These are phyloP conservation scores for Hysterium pulicare DNA, from an alignment of 2,329 filamentous ascomycete genomes.

Conservation along the genomic window DNA sequence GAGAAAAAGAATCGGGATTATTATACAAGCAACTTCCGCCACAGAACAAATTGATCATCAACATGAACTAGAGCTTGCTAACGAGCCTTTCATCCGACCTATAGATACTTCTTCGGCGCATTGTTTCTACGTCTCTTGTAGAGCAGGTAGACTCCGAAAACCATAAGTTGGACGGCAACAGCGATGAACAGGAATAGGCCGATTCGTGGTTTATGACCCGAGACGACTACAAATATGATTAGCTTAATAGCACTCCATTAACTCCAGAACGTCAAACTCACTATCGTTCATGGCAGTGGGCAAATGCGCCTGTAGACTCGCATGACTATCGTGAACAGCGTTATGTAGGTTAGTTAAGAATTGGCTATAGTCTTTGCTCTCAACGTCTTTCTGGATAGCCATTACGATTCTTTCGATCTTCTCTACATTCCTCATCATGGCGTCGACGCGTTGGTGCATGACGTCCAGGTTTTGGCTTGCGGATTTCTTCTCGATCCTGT, in stretches of 20 bases:
- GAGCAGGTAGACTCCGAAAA: constrained; percentile 65
- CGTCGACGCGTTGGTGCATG: constrained; percentile 23
- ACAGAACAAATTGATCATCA: background rate
- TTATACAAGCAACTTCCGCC: background rate
- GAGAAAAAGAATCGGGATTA: too few relatives aligned
- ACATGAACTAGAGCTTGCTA: background rate
- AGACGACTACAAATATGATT: constrained; percentile 43
- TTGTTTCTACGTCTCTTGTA: constrained; percentile 77
- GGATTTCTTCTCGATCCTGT: constrained; percentile 48
- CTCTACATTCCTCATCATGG: constrained; percentile 48
- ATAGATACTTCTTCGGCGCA: constrained; percentile 91
- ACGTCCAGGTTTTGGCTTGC: constrained; percentile 59
- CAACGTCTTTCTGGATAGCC: constrained; percentile 52
- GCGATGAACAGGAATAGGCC: constrained; percentile 66
- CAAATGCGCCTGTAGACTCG: constrained; percentile 50
- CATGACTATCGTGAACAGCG: constrained; percentile 52
- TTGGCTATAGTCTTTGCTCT: constrained; percentile 56
- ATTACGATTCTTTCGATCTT: constrained; percentile 52
- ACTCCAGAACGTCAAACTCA: constrained; percentile 34
- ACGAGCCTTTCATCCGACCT: too few relatives aligned
- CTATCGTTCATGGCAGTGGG: constrained; percentile 49
- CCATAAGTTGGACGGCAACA: constrained; percentile 68
- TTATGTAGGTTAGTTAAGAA: constrained; percentile 54
- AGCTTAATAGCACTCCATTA: too few relatives aligned
- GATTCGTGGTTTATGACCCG: constrained; percentile 54